Evolutionary conservation across 768 basidiomycete species (phyloP), one percentile per base, ranked within the genome.

Genomic region (Tricholoma matsutake): DNA sequence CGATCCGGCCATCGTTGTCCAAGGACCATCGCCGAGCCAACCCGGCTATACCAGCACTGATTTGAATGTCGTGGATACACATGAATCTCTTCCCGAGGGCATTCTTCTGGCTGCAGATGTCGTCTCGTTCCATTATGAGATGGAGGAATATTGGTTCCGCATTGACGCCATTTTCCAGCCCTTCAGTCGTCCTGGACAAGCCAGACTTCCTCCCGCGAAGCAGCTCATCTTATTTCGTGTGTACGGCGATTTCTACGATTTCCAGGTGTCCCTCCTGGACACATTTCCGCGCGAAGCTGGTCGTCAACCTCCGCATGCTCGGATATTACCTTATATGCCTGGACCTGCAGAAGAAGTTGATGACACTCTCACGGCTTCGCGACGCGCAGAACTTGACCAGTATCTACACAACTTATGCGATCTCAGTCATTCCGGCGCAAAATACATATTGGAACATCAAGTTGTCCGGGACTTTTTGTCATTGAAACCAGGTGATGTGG

Each of bases 241-340:
- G 25, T 99, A 99, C 80, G 92, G 96, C 68, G 96, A 99, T 74
- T 99, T 99, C 74, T 98, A 96, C 76, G 92, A 96, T 68, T 98
- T 98, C 74, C 97, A 99, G 70, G 90, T 97, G 59, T 79, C 84
- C 4, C 83, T 99, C 22, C 84, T 98, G 63, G 85, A 94, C 51
- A 81, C 83, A 0, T 98, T 96, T 75, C 95, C 96, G 6, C 83
- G 83, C 49, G 97, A 99, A 76, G 97, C 94, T 13, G 97, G 97
- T 20, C 85, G 92, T 14, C 75, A 87, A 35, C 78, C 84, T 9
- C 80, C 81, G 29, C 78, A 85, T 63, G 80, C 81, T 8, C 83
- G 97, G 35, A 89, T 96, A 55, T 78, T 99, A 28, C 97, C 97
- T 1, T 98, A 86, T 75, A 99, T 99, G 97, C 97, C 97, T 2